Percentiles rank a stretch among this genome's conserved stretches.
Conservation (phyloP, 108 stramenopile species). For the Nitzschia sp. region DNA sequence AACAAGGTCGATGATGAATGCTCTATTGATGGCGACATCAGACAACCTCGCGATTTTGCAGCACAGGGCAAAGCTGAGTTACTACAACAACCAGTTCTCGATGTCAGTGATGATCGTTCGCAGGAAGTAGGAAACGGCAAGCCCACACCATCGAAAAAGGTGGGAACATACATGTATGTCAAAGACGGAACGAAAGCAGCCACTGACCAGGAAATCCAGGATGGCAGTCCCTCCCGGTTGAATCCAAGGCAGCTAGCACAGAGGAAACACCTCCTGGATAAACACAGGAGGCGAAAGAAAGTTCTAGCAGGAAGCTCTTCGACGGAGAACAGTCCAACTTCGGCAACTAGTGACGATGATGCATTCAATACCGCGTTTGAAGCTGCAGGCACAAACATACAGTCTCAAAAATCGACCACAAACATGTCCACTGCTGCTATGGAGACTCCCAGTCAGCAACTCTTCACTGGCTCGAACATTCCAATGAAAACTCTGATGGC, state of each 20-base stretch:
- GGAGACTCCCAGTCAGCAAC: too few relatives aligned
- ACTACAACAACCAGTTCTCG: neutral
- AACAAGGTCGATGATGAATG: neutral
- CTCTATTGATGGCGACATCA: neutral
- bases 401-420: neutral
- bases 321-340: neutral
- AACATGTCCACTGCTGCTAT: neutral
- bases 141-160: neutral
- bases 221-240: neutral
- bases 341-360: neutral
- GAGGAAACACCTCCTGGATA: conserved; percentile 5
- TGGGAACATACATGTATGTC: neutral
- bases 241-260: conserved; percentile 5
- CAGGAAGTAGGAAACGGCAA: neutral
- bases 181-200: neutral
- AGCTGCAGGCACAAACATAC: neutral
- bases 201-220: too few relatives aligned
- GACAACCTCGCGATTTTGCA: neutral
- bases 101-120: neutral
- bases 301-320: neutral
- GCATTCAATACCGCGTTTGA: neutral
- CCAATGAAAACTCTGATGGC: conserved; percentile 1
- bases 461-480: neutral
- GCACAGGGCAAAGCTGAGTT: neutral
- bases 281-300: neutral